These are phyloP conservation scores for Meredithiella fracta DNA, from an alignment of 2,329 filamentous ascomycete genomes.

Conservation along the genomic window DNA sequence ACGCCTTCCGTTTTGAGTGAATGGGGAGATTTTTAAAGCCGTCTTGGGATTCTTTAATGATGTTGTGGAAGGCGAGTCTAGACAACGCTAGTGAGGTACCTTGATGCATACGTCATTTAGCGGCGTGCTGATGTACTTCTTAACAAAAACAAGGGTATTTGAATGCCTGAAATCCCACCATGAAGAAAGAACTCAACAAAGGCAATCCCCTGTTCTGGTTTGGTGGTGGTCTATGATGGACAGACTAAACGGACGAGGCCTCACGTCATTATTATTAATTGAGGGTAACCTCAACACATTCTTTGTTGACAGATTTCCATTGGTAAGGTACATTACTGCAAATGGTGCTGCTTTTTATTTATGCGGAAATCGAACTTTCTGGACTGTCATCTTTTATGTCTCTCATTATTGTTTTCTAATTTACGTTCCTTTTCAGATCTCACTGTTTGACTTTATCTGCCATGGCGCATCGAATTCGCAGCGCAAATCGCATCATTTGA, in stretches of 20 bases:
- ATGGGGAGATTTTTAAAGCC: neutral
- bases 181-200: neutral
- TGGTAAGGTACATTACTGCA: neutral
- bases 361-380: neutral
- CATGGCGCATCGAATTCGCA: neutral
- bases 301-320: neutral
- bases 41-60: neutral
- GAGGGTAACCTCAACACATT: neutral
- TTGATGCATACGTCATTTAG: neutral
- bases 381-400: neutral
- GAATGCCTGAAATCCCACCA: neutral
- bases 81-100: neutral
- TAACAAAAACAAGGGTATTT: neutral
- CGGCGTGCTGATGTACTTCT: neutral
- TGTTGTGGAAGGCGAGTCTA: neutral
- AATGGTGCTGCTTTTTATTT: neutral
- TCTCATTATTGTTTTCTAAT: neutral
- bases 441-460: neutral
- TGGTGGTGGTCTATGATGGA: neutral
- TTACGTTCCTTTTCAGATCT: neutral
- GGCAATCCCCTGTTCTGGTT: neutral
- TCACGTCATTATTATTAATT: neutral
- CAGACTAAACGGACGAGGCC: neutral
- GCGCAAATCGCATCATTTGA: neutral
- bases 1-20: constrained; percentile 1